Conservation (phyloP, 1,284 basidiomycete genomes). For the Exobasidium cylindrosporum region DNA sequence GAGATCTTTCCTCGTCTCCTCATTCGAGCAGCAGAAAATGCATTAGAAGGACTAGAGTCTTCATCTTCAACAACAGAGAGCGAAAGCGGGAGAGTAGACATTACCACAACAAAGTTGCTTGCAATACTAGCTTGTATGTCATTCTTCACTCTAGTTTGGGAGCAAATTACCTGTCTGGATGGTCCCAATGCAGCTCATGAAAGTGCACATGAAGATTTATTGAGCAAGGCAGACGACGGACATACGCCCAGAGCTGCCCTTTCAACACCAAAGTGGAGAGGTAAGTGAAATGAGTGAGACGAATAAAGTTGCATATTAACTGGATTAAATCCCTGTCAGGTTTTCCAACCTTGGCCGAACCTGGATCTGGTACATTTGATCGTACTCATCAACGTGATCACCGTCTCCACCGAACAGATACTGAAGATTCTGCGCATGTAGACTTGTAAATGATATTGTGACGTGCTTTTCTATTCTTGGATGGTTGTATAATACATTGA, state of each 20-base stretch:
- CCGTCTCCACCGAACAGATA: background rate
- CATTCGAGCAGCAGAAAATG: slow-evolving; percentile 19
- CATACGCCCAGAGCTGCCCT: background rate
- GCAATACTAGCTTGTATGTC: slow-evolving; percentile 27
- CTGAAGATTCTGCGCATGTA: background rate
- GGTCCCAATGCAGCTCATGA: slow-evolving; percentile 31
- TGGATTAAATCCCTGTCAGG: slow-evolving; percentile 12
- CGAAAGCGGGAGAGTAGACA: too few species aligned
- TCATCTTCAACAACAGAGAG: background rate
- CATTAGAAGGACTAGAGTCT: background rate
- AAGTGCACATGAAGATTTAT: slow-evolving; percentile 21
- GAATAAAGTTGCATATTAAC: too few species aligned
- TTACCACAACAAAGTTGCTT: slow-evolving; percentile 23
- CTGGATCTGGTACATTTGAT: slow-evolving; percentile 31
- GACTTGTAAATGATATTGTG: background rate
- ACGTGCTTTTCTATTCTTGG: background rate
- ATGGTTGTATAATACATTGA: too few species aligned
- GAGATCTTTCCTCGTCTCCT: slow-evolving; percentile 25
- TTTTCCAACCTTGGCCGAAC: slow-evolving; percentile 31
- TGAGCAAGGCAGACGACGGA: slow-evolving; percentile 6
- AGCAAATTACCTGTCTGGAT: slow-evolving; percentile 33
- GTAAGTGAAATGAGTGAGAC: background rate
- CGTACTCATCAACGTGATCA: slow-evolving; percentile 24
- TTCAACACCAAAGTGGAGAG: slow-evolving; percentile 23
- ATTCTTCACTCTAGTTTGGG: slow-evolving; percentile 30